Conservation (phyloP, 345 rosid species). For the Salix brachista region DNA sequence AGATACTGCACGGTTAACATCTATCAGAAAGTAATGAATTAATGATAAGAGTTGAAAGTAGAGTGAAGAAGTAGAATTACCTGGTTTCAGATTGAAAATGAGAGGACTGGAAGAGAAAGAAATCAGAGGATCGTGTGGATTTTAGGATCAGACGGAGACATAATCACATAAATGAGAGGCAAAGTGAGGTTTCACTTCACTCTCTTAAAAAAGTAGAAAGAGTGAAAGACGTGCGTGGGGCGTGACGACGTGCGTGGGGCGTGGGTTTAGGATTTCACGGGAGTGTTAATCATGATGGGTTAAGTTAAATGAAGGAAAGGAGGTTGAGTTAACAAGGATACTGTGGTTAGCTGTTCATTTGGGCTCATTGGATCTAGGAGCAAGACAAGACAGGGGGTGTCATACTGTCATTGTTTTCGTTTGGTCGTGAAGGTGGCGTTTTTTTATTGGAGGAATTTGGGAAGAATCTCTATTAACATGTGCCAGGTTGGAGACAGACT, state of each 20-base stretch:
- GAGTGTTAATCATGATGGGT: background rate
- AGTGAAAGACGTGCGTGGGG: background rate
- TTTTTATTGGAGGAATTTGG: background rate
- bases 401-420: background rate
- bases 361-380: background rate
- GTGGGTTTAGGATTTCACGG: background rate
- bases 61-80: background rate
- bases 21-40: no score
- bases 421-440: background rate
- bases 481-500: background rate
- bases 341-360: background rate
- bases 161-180: background rate
- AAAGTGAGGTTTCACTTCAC: background rate
- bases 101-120: background rate
- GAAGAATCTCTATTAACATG: background rate
- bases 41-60: background rate
- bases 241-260: background rate
- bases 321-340: background rate
- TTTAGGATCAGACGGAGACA: background rate
- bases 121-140: background rate
- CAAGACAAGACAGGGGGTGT: background rate
- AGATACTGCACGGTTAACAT: background rate
- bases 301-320: background rate
- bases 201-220: background rate
- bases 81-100: background rate